Percentiles rank a stretch among this genome's conserved stretches.
Conservation (phyloP, 768 basidiomycete species). For the Tylopilus sp. region DNA sequence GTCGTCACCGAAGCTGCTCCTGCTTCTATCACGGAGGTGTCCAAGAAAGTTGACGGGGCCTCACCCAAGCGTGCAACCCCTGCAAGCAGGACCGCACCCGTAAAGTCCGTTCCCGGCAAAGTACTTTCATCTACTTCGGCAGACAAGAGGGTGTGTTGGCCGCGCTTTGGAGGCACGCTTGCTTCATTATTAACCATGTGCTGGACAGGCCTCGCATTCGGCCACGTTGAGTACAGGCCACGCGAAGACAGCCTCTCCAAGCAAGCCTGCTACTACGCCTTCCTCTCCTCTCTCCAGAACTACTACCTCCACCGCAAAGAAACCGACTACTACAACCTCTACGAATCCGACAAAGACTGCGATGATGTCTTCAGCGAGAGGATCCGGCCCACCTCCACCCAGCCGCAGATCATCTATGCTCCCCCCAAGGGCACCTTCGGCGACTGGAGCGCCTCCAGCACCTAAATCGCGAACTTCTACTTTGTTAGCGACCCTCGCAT, state of each 20-base stretch:
- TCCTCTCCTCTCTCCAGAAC: conserved; percentile 33
- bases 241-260: conserved; percentile 41
- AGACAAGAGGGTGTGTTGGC: conserved; percentile 63
- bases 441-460: conserved; percentile 36
- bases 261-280: conserved; percentile 39
- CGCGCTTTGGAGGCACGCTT: conserved; percentile 17
- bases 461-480: conserved; percentile 38
- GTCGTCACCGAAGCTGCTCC: conserved; percentile 15
- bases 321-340: conserved; percentile 26
- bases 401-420: conserved; percentile 31
- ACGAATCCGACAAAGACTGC: conserved; percentile 32
- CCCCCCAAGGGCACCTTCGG: conserved; percentile 36
- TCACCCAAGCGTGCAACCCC: conserved; percentile 27
- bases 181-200: conserved; percentile 28
- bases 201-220: conserved; percentile 55
- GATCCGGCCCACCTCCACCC: conserved; percentile 31
- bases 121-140: conserved; percentile 48
- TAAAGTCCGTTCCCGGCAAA: conserved; percentile 45
- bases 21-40: conserved; percentile 16
- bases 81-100: conserved; percentile 33
- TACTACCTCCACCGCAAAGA: conserved; percentile 29
- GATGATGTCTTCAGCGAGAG: conserved; percentile 32
- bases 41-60: conserved; percentile 22
- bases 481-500: conserved; percentile 25
- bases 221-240: conserved; percentile 63